Evolutionary conservation across 2,329 filamentous ascomycete genomes (phyloP).

Genomic region (Aspergillus pseudoglaucus): DNA sequence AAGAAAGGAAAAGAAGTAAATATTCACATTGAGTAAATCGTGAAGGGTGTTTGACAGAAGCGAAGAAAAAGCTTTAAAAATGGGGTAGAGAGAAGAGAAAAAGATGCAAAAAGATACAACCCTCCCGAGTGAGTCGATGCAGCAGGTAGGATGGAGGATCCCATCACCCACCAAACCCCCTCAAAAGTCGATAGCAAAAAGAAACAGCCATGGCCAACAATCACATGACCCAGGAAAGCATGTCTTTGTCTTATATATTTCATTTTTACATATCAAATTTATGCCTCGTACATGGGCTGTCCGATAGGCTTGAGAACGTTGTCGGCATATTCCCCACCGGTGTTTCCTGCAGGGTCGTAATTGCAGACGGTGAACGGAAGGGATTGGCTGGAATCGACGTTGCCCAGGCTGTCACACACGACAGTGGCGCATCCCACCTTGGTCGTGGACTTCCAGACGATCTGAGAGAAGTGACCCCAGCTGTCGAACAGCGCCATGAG

Average conservation of each 20-base stretch:
- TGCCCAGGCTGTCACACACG: slow-evolving; percentile 39
- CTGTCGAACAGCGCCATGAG: slow-evolving; percentile 55
- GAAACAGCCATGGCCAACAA: neutral
- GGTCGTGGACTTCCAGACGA: slow-evolving; percentile 62
- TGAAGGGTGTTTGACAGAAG: neutral
- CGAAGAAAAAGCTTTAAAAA: neutral
- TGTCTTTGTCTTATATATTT: neutral
- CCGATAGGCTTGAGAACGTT: slow-evolving; percentile 46
- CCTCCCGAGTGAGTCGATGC: neutral
- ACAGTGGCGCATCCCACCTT: slow-evolving; percentile 57
- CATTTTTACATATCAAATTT: slow-evolving; percentile 4
- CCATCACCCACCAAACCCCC: neutral
- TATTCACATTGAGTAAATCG: slow-evolving; percentile 1
- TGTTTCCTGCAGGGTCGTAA: slow-evolving; percentile 65
- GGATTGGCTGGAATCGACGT: slow-evolving; percentile 35
- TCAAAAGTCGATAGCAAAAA: neutral
- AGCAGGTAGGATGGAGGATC: neutral
- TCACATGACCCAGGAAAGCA: neutral
- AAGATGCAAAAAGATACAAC: neutral
- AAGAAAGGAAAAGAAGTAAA: neutral
- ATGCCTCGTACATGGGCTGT: slow-evolving; percentile 29
- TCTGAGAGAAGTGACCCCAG: slow-evolving; percentile 71
- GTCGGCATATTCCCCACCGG: slow-evolving; percentile 45
- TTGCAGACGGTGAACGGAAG: slow-evolving; percentile 84
- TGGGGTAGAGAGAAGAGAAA: neutral